A percentile compares a stretch with the other conserved stretches of the same genome.
Evolutionary conservation across 2,329 filamentous ascomycete species (phyloP).

Genomic region (Cercospora brassicicola): DNA sequence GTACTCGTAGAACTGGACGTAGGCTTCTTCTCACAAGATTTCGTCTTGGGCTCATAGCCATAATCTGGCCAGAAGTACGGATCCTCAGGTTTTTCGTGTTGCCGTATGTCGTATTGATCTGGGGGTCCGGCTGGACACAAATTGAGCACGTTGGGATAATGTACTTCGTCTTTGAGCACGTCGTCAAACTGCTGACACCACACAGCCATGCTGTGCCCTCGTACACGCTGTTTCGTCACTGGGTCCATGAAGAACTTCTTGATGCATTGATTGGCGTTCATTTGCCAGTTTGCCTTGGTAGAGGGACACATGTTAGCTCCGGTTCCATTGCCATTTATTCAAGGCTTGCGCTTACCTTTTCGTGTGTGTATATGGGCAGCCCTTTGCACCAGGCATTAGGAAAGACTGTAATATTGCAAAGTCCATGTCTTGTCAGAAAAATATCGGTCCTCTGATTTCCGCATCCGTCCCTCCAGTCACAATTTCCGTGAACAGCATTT

Average conservation of each 20-base stretch:
- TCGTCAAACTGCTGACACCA: neutral
- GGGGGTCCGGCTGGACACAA: slow-evolving; percentile 3
- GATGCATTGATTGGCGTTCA: slow-evolving; percentile 6
- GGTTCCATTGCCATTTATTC: neutral
- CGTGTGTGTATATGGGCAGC: neutral
- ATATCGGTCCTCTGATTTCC: slow-evolving; percentile 7
- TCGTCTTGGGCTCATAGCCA: neutral
- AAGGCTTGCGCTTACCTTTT: neutral
- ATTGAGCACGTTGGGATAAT: neutral
- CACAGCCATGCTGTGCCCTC: neutral
- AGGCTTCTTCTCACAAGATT: neutral
- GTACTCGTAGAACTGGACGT: neutral
- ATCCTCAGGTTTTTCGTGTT: neutral
- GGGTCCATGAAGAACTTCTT: slow-evolving; percentile 1
- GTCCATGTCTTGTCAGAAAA: slow-evolving; percentile 1
- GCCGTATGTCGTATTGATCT: neutral
- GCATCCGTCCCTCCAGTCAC: slow-evolving; percentile 8
- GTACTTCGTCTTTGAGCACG: neutral
- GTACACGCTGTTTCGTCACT: neutral
- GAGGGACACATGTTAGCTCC: neutral
- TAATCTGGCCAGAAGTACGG: slow-evolving; percentile 5
- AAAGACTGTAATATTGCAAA: slow-evolving; percentile 1
- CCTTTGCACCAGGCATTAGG: neutral
- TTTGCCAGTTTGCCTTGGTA: neutral
- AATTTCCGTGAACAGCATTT: slow-evolving; percentile 5